A percentile compares a stretch with the other conserved stretches of the same genome.
Evolutionary conservation across 768 basidiomycete species (phyloP).

Genomic region (Trametes cingulata): DNA sequence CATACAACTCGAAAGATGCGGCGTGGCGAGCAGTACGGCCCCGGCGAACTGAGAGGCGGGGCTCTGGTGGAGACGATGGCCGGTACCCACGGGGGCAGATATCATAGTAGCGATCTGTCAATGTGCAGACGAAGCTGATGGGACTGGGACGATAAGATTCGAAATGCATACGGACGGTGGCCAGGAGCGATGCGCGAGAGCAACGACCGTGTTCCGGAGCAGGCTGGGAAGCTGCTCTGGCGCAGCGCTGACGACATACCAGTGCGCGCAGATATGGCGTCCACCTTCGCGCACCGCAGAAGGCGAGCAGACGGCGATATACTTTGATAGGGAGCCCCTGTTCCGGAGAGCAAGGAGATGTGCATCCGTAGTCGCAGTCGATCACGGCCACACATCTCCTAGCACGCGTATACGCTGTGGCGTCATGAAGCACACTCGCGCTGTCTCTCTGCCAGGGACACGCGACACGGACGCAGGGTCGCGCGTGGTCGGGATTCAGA

Average conservation of each 20-base stretch:
- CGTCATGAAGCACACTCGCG: not conserved
- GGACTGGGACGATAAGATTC: constrained; percentile 4
- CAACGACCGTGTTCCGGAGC: not conserved
- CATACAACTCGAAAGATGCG: not conserved
- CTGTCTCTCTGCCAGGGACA: not conserved
- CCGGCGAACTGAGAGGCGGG: constrained; percentile 4
- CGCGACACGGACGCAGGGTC: not conserved
- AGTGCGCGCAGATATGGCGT: constrained; percentile 8
- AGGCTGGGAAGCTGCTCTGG: constrained; percentile 2
- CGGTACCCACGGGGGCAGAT: constrained; percentile 18
- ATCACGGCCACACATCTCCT: constrained; percentile 3
- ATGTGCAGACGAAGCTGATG: constrained; percentile 14
- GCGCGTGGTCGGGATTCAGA: not conserved
- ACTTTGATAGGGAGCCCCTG: constrained; percentile 8
- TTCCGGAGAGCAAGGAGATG: constrained; percentile 20
- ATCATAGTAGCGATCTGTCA: constrained; percentile 23
- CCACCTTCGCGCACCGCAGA: constrained; percentile 7
- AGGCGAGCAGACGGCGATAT: not conserved
- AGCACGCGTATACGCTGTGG: not conserved
- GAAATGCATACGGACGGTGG: not conserved
- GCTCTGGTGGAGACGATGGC: constrained; percentile 1
- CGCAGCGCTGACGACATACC: constrained; percentile 21
- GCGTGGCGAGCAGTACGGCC: not conserved
- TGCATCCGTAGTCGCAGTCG: constrained; percentile 4
- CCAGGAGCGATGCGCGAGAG: not conserved